Percentiles rank a stretch among this genome's conserved stretches.
These are phyloP conservation scores for Candida gigantensis DNA, from an alignment of 1,139 yeast species.

Conservation along the genomic window DNA sequence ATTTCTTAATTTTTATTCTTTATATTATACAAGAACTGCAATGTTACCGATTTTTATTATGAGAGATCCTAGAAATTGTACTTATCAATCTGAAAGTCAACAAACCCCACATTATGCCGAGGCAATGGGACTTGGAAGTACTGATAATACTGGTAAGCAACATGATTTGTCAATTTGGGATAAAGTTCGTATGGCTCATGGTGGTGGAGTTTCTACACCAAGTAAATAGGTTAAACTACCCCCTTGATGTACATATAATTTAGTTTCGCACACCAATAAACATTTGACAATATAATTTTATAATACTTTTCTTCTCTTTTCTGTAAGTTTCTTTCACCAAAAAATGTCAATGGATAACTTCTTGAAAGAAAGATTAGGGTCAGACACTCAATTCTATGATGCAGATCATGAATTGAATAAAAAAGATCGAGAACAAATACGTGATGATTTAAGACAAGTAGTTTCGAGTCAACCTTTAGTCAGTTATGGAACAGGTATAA, in stretches of 20 bases:
- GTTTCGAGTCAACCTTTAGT: conserved; percentile 27
- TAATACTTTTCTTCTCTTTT: neutral
- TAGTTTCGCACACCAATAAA: too few species aligned
- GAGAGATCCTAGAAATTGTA: conserved; percentile 38
- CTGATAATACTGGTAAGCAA: conserved; percentile 10
- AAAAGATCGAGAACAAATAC: conserved; percentile 33
- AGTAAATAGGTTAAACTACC: too few species aligned
- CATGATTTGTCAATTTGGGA: conserved; percentile 32
- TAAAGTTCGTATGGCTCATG: conserved; percentile 31
- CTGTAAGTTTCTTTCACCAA: too few species aligned
- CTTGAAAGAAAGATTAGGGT: conserved; percentile 13
- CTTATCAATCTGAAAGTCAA: conserved; percentile 25
- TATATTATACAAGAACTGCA: conserved; percentile 37
- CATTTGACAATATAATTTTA: too few species aligned
- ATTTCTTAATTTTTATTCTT: conserved; percentile 36
- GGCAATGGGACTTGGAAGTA: conserved; percentile 13
- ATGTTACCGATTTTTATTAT: conserved; percentile 36
- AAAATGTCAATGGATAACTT: too few species aligned
- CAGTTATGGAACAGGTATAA: conserved; percentile 26
- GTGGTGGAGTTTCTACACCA: conserved; percentile 20
- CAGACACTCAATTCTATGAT: conserved; percentile 41
- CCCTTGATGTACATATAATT: too few species aligned
- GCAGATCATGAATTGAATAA: conserved; percentile 39
- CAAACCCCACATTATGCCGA: conserved; percentile 13
- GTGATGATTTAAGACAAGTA: conserved; percentile 31